Conservation (phyloP, 2,329 filamentous ascomycete species). For the Fusarium sp. region DNA sequence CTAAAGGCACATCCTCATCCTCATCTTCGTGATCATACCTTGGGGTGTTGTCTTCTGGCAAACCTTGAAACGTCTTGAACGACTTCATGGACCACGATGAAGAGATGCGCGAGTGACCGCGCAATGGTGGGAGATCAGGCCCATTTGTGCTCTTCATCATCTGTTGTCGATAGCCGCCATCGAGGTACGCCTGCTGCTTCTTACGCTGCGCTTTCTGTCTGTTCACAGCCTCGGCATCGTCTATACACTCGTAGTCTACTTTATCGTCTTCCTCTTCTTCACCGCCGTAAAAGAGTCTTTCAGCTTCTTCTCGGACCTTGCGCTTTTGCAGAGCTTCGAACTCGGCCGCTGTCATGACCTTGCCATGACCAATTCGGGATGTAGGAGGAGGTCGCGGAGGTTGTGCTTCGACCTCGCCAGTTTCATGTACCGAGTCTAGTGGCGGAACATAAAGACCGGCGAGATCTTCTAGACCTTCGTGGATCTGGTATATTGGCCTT, state of each 20-base stretch:
- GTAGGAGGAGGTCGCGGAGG: background rate
- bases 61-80: background rate
- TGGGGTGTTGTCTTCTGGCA: background rate
- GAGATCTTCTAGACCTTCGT: conserved; percentile 1
- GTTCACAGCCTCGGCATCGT: background rate
- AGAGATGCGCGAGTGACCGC: background rate
- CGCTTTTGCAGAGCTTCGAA: conserved; percentile 6
- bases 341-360: conserved; percentile 20
- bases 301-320: background rate
- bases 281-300: background rate
- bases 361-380: background rate
- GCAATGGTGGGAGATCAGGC: background rate
- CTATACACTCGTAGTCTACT: conserved; percentile 4
- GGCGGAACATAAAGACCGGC: background rate
- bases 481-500: background rate
- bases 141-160: conserved; percentile 28
- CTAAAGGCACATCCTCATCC: conserved; percentile 15
- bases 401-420: background rate
- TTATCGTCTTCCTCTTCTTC: conserved; percentile 20
- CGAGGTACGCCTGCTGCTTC: conserved; percentile 16
- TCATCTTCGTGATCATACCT: background rate
- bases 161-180: conserved; percentile 9
- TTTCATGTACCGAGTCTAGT: background rate
- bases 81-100: conserved; percentile 12
- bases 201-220: background rate